These are phyloP conservation scores for Zygoascus flipseniorum DNA, from an alignment of 805 yeast genomes.

Conservation along the genomic window DNA sequence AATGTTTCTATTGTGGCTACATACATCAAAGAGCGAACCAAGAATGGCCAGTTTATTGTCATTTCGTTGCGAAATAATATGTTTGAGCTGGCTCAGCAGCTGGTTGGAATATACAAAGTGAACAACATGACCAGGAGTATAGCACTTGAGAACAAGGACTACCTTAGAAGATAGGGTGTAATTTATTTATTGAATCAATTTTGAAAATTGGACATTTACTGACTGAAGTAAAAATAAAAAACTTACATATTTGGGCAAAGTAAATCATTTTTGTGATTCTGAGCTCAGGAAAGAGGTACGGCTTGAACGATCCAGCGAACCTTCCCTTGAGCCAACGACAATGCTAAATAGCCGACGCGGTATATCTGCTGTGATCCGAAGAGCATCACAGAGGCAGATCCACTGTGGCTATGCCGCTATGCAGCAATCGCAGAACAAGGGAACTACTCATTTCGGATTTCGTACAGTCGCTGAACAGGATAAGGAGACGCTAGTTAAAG, in stretches of 20 bases:
- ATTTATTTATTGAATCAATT: too few species aligned
- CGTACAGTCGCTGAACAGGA: constrained; percentile 69
- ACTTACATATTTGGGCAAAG: too few species aligned
- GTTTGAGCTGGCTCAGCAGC: constrained; percentile 92
- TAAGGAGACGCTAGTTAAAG: constrained; percentile 64
- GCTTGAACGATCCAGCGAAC: too few species aligned
- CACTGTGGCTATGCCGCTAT: neutral
- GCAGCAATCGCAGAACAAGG: neutral
- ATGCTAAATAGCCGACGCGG: too few species aligned
- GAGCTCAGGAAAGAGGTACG: too few species aligned
- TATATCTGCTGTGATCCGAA: neutral
- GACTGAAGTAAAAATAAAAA: too few species aligned
- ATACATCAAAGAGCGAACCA: constrained; percentile 90
- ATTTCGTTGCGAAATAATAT: constrained; percentile 92
- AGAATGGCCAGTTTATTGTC: constrained; percentile 93
- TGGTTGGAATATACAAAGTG: constrained; percentile 93
- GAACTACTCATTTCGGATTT: constrained; percentile 90
- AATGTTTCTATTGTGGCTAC: constrained; percentile 97
- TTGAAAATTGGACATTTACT: too few species aligned
- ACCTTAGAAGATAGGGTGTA: constrained; percentile 4
- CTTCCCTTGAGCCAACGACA: too few species aligned
- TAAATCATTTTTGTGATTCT: too few species aligned
- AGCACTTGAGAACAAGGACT: constrained; percentile 51
- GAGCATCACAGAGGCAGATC: neutral
- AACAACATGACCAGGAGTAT: constrained; percentile 85